A percentile compares a stretch with the other conserved stretches of the same genome.
Conservation (phyloP, 169 alveolate genomes). For the Amoebophrya sp. region DNA sequence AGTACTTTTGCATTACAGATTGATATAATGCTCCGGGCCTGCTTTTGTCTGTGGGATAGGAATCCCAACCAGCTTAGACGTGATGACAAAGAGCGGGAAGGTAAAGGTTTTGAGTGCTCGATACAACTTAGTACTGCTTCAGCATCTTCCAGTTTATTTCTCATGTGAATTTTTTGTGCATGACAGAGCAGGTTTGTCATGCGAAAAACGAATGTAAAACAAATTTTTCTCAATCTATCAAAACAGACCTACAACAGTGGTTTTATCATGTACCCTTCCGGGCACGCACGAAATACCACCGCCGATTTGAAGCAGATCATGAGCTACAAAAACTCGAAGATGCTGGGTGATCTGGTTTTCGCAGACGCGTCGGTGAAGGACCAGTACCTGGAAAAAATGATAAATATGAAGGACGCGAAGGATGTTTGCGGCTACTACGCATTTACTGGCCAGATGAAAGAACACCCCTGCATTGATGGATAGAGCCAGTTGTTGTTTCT, state of each 20-base stretch:
- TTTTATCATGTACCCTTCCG: constrained; percentile 50
- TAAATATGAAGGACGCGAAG: background rate
- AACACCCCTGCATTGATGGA: background rate
- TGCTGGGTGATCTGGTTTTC: background rate
- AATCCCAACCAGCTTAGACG: constrained; percentile 46
- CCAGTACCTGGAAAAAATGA: background rate
- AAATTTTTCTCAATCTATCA: no score
- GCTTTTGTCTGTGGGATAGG: no score
- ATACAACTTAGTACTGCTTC: no score
- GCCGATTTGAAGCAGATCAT: constrained; percentile 44
- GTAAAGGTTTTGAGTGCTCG: background rate
- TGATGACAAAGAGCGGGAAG: constrained; percentile 43
- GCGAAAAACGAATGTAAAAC: no score
- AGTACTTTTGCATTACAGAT: no score
- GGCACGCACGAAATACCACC: constrained; percentile 49
- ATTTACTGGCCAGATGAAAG: background rate
- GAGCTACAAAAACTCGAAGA: background rate
- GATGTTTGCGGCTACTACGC: background rate
- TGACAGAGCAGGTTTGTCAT: no score
- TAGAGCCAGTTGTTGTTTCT: no score
- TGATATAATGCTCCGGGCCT: no score
- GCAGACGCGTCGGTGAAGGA: background rate
- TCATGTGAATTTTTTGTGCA: no score
- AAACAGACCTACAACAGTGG: background rate
- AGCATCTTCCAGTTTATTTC: no score